Evolutionary conservation across 352 stramenopile species (phyloP).

Genomic region (Globisporangium mamillatum): DNA sequence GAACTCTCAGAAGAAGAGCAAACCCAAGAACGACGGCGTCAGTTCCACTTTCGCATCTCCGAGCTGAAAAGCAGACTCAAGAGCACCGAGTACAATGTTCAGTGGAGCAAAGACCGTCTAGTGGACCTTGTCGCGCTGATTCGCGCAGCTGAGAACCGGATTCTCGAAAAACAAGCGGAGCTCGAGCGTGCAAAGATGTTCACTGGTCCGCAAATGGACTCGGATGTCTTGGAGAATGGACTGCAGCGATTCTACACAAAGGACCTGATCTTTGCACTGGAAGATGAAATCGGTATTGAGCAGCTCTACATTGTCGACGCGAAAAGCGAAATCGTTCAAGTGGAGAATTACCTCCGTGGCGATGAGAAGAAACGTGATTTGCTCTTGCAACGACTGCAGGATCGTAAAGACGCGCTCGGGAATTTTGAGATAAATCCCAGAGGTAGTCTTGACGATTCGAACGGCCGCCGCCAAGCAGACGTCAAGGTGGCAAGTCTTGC

Average conservation of each 20-base stretch:
- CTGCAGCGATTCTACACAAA: constrained; percentile 78
- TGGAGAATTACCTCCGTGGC: constrained; percentile 69
- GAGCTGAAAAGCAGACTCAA: constrained; percentile 55
- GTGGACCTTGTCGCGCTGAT: constrained; percentile 74
- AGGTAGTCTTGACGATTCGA: constrained; percentile 15
- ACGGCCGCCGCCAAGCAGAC: constrained; percentile 3
- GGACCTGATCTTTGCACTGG: constrained; percentile 62
- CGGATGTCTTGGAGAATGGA: constrained; percentile 67
- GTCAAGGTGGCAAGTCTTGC: constrained; percentile 21
- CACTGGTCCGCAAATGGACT: constrained; percentile 71
- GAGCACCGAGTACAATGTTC: constrained; percentile 67
- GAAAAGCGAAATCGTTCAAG: constrained; percentile 65
- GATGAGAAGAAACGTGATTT: constrained; percentile 40
- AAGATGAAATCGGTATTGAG: constrained; percentile 84
- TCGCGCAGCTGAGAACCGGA: constrained; percentile 56
- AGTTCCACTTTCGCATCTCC: constrained; percentile 77
- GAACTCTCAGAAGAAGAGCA: constrained; percentile 51
- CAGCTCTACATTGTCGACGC: constrained; percentile 82
- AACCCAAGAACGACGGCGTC: constrained; percentile 46
- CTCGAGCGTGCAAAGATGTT: constrained; percentile 71
- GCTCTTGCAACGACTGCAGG: constrained; percentile 33
- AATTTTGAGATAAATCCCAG: constrained; percentile 45
- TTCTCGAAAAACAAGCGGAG: constrained; percentile 79
- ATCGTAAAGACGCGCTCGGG: constrained; percentile 40
- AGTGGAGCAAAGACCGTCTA: constrained; percentile 69